A percentile compares a stretch with the other conserved stretches of the same genome.
phyloP scores from a whole-genome alignment of 83 land plant species.

The Isoetes engelmannii region DNA sequence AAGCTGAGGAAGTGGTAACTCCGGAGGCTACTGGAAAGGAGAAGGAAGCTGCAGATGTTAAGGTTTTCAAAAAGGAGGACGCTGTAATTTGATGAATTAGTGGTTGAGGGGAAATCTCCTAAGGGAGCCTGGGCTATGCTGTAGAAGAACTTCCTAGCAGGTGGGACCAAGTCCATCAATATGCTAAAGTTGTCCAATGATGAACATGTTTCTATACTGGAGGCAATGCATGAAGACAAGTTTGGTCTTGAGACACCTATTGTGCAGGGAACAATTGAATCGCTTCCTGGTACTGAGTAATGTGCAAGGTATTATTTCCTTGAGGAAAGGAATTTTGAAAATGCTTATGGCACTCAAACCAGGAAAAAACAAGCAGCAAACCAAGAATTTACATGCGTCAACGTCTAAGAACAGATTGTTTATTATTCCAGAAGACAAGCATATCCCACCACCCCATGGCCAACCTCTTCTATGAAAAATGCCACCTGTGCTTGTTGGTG shows the following conservation, averaged over 20 bases:
- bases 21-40: no score
- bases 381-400: not conserved
- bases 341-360: slow-evolving; percentile 8
- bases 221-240: slow-evolving; percentile 66
- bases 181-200: not conserved
- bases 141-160: slow-evolving; percentile 26
- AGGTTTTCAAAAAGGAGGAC: no score
- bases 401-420: not conserved
- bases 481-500: slow-evolving; percentile 66
- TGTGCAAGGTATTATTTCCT: slow-evolving; percentile 38
- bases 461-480: slow-evolving; percentile 47
- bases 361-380: not conserved
- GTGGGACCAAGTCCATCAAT: not conserved
- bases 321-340: slow-evolving; percentile 40
- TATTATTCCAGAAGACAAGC: slow-evolving; percentile 2
- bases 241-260: slow-evolving; percentile 78
- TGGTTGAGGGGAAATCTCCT: slow-evolving; percentile 51
- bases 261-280: slow-evolving; percentile 62
- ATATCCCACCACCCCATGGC: slow-evolving; percentile 50
- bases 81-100: slow-evolving; percentile 47
- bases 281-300: slow-evolving; percentile 39
- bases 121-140: slow-evolving; percentile 60
- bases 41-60: no score
- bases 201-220: slow-evolving; percentile 18
- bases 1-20: no score